Evolutionary conservation across 495 filamentous ascomycete genomes (phyloP).

Genomic region (Evernia prunastri): DNA sequence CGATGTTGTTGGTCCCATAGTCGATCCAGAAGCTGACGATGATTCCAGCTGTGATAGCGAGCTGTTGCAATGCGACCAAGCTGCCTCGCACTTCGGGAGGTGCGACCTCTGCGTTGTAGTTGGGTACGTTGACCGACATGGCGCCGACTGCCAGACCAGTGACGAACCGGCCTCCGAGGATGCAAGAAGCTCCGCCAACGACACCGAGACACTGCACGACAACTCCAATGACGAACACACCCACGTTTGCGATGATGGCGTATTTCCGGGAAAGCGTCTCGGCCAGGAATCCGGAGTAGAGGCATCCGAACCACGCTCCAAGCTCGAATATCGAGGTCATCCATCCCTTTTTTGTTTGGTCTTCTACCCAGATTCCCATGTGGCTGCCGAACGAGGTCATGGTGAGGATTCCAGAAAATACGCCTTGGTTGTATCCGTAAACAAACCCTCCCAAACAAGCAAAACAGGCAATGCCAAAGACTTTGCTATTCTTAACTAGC

Average conservation of each 20-base stretch:
- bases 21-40: slow-evolving; percentile 82
- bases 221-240: slow-evolving; percentile 74
- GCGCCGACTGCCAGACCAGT: slow-evolving; percentile 55
- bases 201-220: slow-evolving; percentile 63
- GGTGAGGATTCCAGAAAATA: slow-evolving; percentile 66
- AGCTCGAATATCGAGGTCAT: slow-evolving; percentile 74
- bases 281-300: slow-evolving; percentile 68
- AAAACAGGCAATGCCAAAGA: slow-evolving; percentile 67
- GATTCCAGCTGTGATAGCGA: slow-evolving; percentile 78
- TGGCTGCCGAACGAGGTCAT: slow-evolving; percentile 51
- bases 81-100: slow-evolving; percentile 60
- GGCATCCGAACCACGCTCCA: slow-evolving; percentile 73
- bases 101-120: slow-evolving; percentile 63
- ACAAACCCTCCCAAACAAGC: slow-evolving; percentile 66
- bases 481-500: slow-evolving; percentile 60
- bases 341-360: slow-evolving; percentile 68
- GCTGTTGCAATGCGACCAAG: slow-evolving; percentile 70
- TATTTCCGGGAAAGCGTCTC: slow-evolving; percentile 70
- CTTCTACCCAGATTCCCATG: slow-evolving; percentile 56
- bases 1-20: slow-evolving; percentile 66
- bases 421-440: slow-evolving; percentile 69
- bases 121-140: slow-evolving; percentile 48
- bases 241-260: slow-evolving; percentile 61
- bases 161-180: slow-evolving; percentile 70
- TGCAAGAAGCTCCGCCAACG: slow-evolving; percentile 44